phyloP scores from a whole-genome alignment of 2,329 filamentous ascomycete species.

The Mollisia scopiformis region DNA sequence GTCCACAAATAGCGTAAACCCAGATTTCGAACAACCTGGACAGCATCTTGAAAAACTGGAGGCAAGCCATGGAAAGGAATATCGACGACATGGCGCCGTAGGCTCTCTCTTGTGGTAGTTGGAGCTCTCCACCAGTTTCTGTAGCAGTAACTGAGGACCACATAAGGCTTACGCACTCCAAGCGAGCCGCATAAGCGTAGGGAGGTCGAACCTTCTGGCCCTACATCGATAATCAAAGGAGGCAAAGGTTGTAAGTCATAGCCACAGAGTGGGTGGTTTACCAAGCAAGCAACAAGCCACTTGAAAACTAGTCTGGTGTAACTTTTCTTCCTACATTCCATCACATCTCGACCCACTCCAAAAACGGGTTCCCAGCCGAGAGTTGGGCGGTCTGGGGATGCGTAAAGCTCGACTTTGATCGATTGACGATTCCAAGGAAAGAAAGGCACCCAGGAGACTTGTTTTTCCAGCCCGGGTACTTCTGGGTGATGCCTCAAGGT shows the following conservation, averaged over 20 bases:
- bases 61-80: neutral
- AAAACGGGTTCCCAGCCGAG: neutral
- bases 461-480: too few species aligned
- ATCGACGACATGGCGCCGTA: neutral
- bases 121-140: neutral
- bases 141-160: neutral
- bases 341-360: neutral
- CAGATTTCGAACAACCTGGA: neutral
- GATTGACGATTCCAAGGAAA: too few species aligned
- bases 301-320: neutral
- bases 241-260: neutral
- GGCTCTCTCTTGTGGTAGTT: neutral
- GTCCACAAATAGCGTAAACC: neutral
- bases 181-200: neutral
- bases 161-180: neutral
- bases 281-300: neutral
- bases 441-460: too few species aligned
- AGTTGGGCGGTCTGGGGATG: neutral
- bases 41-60: neutral
- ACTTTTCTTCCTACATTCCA: neutral
- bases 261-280: neutral
- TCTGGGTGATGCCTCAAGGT: too few species aligned
- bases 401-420: neutral
- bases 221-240: neutral
- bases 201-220: neutral